These are phyloP conservation scores for Globisporangium acanthophoron DNA, from an alignment of 352 stramenopile genomes.

Conservation along the genomic window DNA sequence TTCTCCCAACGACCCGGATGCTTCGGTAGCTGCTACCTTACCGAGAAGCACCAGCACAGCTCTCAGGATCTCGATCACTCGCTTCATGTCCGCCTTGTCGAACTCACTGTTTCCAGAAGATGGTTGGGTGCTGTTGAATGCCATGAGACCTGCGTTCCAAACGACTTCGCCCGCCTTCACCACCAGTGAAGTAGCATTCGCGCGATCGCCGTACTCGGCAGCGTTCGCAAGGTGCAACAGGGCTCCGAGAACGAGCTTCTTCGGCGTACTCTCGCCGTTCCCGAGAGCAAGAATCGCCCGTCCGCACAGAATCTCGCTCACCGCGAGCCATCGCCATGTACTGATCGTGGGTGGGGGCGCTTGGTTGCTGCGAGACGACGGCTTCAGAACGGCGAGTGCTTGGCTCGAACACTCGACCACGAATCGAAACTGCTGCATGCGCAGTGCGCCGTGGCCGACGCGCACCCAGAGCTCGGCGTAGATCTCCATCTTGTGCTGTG, in stretches of 20 bases:
- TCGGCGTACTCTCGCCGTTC: slow-evolving; percentile 30
- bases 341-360: not conserved
- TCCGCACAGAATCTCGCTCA: slow-evolving; percentile 57
- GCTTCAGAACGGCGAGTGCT: slow-evolving; percentile 19
- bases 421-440: slow-evolving; percentile 36
- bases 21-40: slow-evolving; percentile 9
- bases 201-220: slow-evolving; percentile 30
- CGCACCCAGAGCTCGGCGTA: slow-evolving; percentile 71
- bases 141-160: slow-evolving; percentile 71
- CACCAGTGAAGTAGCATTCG: slow-evolving; percentile 20
- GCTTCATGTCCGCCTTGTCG: slow-evolving; percentile 16
- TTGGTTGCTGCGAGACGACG: not conserved
- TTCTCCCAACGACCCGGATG: not conserved
- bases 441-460: slow-evolving; percentile 51
- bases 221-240: slow-evolving; percentile 53
- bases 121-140: slow-evolving; percentile 15
- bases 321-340: slow-evolving; percentile 64
- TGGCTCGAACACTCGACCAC: slow-evolving; percentile 51
- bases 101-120: slow-evolving; percentile 12
- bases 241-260: slow-evolving; percentile 43
- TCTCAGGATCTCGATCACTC: slow-evolving; percentile 17
- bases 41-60: slow-evolving; percentile 20
- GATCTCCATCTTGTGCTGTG: slow-evolving; percentile 54
- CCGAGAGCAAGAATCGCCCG: slow-evolving; percentile 44
- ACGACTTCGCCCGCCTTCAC: slow-evolving; percentile 52